Evolutionary conservation across 768 basidiomycete species (phyloP).

Genomic region (Leccinum truebloodii): DNA sequence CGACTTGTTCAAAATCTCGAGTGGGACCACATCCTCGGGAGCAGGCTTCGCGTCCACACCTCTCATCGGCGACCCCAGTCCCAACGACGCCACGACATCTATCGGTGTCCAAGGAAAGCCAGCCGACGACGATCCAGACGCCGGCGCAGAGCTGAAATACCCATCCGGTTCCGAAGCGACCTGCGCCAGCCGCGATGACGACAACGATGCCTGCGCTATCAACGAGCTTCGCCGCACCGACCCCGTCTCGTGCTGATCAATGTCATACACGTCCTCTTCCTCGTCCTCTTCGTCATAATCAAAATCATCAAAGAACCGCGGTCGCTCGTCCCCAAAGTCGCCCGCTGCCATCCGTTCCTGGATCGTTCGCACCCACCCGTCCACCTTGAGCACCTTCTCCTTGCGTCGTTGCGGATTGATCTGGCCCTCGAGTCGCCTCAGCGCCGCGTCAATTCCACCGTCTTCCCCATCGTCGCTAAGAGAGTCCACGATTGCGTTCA

Average conservation of each 20-base stretch:
- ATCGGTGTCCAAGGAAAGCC: slow-evolving; percentile 19
- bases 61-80: slow-evolving; percentile 32
- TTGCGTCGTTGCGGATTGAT: slow-evolving; percentile 22
- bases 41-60: slow-evolving; percentile 48
- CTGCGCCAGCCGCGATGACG: background rate
- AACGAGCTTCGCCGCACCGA: slow-evolving; percentile 15
- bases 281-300: slow-evolving; percentile 42
- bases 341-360: slow-evolving; percentile 41
- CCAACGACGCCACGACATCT: slow-evolving; percentile 5
- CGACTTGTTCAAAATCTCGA: slow-evolving; percentile 66
- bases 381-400: no score
- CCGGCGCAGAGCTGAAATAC: slow-evolving; percentile 21
- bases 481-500: slow-evolving; percentile 75
- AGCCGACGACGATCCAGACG: slow-evolving; percentile 20
- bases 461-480: slow-evolving; percentile 72
- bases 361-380: no score
- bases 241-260: slow-evolving; percentile 36
- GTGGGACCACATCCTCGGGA: slow-evolving; percentile 61
- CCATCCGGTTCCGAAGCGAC: slow-evolving; percentile 24
- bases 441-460: slow-evolving; percentile 82
- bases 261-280: slow-evolving; percentile 34
- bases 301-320: slow-evolving; percentile 49
- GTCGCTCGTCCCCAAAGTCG: slow-evolving; percentile 62
- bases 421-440: slow-evolving; percentile 81
- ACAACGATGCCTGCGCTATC: background rate